phyloP scores from a whole-genome alignment of 768 basidiomycete species.

The Auricularia cornea region DNA sequence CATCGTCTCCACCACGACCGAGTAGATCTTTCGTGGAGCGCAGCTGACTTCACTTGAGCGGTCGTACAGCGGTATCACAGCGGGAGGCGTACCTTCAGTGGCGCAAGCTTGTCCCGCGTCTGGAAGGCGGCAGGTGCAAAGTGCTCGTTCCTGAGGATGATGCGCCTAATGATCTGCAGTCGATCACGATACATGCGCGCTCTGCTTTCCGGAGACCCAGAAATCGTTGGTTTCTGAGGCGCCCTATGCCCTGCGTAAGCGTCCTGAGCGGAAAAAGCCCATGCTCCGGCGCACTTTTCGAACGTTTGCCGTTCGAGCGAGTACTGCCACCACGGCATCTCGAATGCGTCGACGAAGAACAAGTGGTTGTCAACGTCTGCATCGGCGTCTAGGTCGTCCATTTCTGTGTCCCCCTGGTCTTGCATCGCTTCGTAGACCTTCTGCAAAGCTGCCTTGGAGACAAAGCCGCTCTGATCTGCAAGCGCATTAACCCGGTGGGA shows the following conservation, averaged over 20 bases:
- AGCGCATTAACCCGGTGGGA: background rate
- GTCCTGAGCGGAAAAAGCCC: background rate
- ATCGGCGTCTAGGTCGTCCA: constrained; percentile 44
- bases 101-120: constrained; percentile 75
- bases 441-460: constrained; percentile 54
- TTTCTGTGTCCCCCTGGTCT: constrained; percentile 45
- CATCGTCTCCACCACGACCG: constrained; percentile 60
- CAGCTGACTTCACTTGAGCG: constrained; percentile 40
- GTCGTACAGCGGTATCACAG: background rate
- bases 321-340: constrained; percentile 94
- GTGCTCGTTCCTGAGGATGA: constrained; percentile 90
- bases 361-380: constrained; percentile 78
- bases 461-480: constrained; percentile 15
- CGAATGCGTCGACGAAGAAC: constrained; percentile 80
- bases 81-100: constrained; percentile 63
- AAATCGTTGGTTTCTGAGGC: constrained; percentile 50
- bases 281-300: constrained; percentile 67
- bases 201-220: constrained; percentile 77
- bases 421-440: constrained; percentile 72
- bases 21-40: constrained; percentile 94
- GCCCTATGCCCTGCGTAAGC: constrained; percentile 24
- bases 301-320: constrained; percentile 80
- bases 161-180: constrained; percentile 85
- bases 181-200: constrained; percentile 75
- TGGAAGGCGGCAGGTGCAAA: constrained; percentile 94